Evolutionary conservation across 2,329 filamentous ascomycete genomes (phyloP), one percentile per base, ranked within the genome.

Genomic region (Neofusicoccum cordaticola): DNA sequence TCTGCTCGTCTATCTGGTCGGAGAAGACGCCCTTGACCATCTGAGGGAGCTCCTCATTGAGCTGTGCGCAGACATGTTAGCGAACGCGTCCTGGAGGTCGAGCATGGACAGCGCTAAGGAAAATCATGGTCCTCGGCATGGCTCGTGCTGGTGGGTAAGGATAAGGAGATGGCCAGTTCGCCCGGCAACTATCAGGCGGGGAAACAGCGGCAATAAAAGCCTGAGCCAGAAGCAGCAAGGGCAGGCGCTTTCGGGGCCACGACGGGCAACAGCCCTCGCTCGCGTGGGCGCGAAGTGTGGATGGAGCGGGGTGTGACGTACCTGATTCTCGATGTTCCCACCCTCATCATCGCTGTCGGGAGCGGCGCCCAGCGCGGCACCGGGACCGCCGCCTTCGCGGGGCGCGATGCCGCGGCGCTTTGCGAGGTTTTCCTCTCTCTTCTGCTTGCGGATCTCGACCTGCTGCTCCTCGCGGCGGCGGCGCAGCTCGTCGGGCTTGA

Each of bases 1-100:
- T 99, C 82, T 99, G 95, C 71, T 91, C 87, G 77, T 99, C 95
- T 80, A 99, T 97, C 81, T 98, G 93, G 69, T 99, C 94, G 69
- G 95, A 99, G 83, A 99, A 98, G 75, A 99, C 95, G 68, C 95
- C 95, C 75, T 90, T 86, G 68, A 98, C 95, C 95, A 99, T 99
- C 82, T 95, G 89, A 72, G 95, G 95, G 71, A 99, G 92, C 78
- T 99, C 95, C 81, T 97, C 93, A 78, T 95, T 96, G 78, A 99
- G 85, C 95, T 99, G 64, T 17, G 45, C 37, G 34, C 9, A 27
- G 41, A 34, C 17, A 41, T 17, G 45, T 62, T n/a, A 62, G 58
- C 58, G 15, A 39, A 15, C 17, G 15, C 9, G 13, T 48, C 15
- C 31, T 48, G 22, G 19, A 19, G 22, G 2, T 19, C 42, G 17